These are phyloP conservation scores for Cicer chorassanicum DNA, from an alignment of 306 rosid genomes.

Conservation along the genomic window DNA sequence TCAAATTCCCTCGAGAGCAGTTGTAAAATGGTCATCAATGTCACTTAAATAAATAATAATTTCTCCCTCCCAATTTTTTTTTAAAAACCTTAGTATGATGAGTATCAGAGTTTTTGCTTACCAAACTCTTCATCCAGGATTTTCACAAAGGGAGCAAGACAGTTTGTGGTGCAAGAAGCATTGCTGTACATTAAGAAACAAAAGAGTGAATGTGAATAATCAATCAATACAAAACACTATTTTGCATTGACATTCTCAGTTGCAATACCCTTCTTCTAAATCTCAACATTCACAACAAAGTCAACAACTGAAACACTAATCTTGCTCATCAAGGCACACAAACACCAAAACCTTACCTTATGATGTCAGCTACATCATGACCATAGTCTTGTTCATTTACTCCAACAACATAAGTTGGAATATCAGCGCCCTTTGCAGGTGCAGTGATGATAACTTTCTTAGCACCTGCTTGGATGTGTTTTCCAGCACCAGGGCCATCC, in stretches of 20 bases:
- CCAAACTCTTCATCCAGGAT: constrained; percentile 91
- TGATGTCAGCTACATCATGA: constrained; percentile 72
- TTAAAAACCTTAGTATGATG: not conserved
- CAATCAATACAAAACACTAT: not conserved
- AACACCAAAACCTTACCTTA: constrained; percentile 60
- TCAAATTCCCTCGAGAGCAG: too few relatives aligned
- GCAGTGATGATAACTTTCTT: constrained; percentile 98
- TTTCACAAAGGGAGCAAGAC: constrained; percentile 97
- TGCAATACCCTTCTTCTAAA: not conserved
- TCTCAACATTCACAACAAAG: constrained; percentile 7
- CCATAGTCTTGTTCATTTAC: constrained; percentile 83
- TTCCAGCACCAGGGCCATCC: constrained; percentile 98
- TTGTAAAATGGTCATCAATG: too few relatives aligned
- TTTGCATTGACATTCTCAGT: not conserved
- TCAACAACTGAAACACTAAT: not conserved
- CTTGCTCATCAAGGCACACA: not conserved
- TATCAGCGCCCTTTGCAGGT: constrained; percentile 99
- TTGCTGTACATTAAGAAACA: constrained; percentile 63
- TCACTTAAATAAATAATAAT: too few relatives aligned
- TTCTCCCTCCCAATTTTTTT: too few relatives aligned
- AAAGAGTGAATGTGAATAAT: constrained; percentile 11
- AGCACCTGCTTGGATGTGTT: constrained; percentile 99
- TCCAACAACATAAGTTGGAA: constrained; percentile 92
- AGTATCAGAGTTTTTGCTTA: constrained; percentile 48
- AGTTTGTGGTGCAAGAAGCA: constrained; percentile 97